Evolutionary conservation across 306 rosid genomes (phyloP).

Genomic region (Myrica gale): DNA sequence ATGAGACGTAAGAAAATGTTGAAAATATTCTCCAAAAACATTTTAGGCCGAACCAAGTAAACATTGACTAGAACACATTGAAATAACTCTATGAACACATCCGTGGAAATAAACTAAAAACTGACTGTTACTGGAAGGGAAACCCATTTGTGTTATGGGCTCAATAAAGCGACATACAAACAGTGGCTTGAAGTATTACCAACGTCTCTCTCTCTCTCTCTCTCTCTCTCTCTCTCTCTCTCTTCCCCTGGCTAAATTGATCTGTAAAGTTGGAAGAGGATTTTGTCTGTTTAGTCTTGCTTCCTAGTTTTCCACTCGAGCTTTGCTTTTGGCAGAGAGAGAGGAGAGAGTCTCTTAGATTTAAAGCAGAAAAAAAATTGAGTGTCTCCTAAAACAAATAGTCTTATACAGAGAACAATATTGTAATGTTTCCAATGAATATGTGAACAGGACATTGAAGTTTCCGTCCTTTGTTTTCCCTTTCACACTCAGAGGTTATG

Average conservation of each 20-base stretch:
- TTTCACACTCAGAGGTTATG: background rate
- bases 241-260: background rate
- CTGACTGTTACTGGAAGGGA: background rate
- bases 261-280: no score
- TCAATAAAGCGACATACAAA: background rate
- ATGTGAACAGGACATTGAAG: slow-evolving; percentile 30
- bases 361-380: no score
- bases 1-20: no score
- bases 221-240: background rate
- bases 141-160: background rate
- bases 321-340: background rate
- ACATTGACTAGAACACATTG: no score
- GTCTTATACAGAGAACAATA: background rate
- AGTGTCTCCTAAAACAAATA: background rate
- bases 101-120: no score
- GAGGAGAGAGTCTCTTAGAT: no score
- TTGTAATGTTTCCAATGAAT: background rate
- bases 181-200: background rate
- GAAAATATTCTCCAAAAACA: no score
- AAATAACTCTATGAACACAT: no score
- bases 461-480: slow-evolving; percentile 25
- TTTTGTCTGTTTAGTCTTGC: background rate
- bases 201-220: background rate
- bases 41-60: no score
- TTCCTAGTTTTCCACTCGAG: background rate